Percentiles rank a stretch among this genome's conserved stretches.
These are phyloP conservation scores for Naganishia vishniacii DNA, from an alignment of 768 basidiomycete species.

Conservation along the genomic window DNA sequence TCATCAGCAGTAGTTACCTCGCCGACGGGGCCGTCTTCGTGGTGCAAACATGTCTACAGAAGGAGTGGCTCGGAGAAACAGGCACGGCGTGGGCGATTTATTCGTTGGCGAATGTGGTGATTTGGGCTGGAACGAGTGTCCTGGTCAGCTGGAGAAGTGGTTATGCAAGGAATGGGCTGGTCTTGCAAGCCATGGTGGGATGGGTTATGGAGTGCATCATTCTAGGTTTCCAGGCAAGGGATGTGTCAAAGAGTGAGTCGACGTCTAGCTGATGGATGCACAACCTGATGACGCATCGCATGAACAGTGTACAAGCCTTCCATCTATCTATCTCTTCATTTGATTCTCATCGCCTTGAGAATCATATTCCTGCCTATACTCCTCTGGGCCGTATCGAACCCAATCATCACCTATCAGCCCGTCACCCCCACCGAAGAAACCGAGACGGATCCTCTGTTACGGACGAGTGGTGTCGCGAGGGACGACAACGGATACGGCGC, in stretches of 20 bases:
- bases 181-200: constrained; percentile 29
- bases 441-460: constrained; percentile 54
- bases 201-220: constrained; percentile 34
- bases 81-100: constrained; percentile 29
- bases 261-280: neutral
- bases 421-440: constrained; percentile 40
- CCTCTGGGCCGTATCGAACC: constrained; percentile 59
- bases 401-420: constrained; percentile 59
- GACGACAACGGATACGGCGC: constrained; percentile 55
- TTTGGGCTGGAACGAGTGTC: constrained; percentile 34
- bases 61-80: constrained; percentile 56
- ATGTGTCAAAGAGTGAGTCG: constrained; percentile 34
- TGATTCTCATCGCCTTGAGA: constrained; percentile 41
- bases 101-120: constrained; percentile 34
- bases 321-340: constrained; percentile 51
- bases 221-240: constrained; percentile 33
- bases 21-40: constrained; percentile 71
- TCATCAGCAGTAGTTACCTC: constrained; percentile 67
- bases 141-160: constrained; percentile 34
- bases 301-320: constrained; percentile 29
- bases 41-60: constrained; percentile 60
- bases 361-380: constrained; percentile 38
- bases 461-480: constrained; percentile 55
- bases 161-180: constrained; percentile 35
- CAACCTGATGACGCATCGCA: neutral